Percentiles rank a stretch among this genome's conserved stretches.
These are phyloP conservation scores for Cladophialophora exuberans DNA, from an alignment of 2,329 filamentous ascomycete species.

Conservation along the genomic window DNA sequence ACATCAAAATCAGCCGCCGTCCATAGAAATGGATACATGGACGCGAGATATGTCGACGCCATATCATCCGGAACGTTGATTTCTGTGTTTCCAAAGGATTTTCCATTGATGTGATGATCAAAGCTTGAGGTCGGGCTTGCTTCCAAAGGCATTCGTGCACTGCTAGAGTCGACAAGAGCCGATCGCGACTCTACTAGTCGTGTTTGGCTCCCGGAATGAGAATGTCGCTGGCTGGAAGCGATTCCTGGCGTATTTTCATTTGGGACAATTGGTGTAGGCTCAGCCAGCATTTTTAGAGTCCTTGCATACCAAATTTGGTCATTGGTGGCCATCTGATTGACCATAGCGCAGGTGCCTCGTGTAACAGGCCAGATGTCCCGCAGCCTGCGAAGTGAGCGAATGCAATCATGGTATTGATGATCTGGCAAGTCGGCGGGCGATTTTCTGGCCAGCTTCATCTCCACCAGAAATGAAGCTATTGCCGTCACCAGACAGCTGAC, in stretches of 20 bases:
- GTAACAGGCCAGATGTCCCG: not conserved
- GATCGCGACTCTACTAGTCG: not conserved
- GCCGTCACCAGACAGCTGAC: conserved; percentile 6
- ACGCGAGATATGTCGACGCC: conserved; percentile 2
- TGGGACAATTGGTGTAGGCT: conserved; percentile 1
- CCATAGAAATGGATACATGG: conserved; percentile 8
- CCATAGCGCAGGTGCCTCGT: not conserved
- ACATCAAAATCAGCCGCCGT: conserved; percentile 9
- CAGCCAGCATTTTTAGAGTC: conserved; percentile 4
- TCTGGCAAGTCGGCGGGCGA: not conserved
- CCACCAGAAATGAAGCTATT: not conserved
- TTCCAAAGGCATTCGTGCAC: not conserved
- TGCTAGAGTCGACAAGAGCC: not conserved
- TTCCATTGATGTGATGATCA: not conserved
- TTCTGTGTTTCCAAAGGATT: not conserved
- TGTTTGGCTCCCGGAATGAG: not conserved
- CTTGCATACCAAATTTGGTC: conserved; percentile 11
- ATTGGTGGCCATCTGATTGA: conserved; percentile 7
- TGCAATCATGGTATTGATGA: conserved; percentile 6
- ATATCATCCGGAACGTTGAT: not conserved
- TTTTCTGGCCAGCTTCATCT: conserved; percentile 3
- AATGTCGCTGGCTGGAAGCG: not conserved
- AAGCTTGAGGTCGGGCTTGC: not conserved
- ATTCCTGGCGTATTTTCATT: no score
- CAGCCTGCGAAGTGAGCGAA: not conserved